Conservation (phyloP, 1,139 yeast species). For the Saccharomycopsis hybrid region DNA sequence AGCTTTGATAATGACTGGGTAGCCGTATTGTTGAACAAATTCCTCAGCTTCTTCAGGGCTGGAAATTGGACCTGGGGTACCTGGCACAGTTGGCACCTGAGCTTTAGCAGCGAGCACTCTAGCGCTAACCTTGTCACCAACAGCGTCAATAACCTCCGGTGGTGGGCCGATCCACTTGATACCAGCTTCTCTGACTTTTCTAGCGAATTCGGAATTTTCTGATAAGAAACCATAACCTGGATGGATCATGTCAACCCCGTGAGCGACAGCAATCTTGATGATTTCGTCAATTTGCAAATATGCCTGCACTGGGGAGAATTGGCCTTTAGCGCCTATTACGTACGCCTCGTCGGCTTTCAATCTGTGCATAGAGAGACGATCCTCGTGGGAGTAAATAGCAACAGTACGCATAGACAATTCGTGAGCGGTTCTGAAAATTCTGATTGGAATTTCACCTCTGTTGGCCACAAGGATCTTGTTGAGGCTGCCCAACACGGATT, state of each 20-base stretch:
- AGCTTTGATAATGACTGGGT: conserved; percentile 95
- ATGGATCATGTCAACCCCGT: conserved; percentile 91
- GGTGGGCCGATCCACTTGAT: conserved; percentile 97
- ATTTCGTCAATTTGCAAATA: conserved; percentile 95
- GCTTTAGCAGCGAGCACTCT: conserved; percentile 77
- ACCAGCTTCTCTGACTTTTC: conserved; percentile 84
- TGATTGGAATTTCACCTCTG: conserved; percentile 89
- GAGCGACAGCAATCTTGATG: conserved; percentile 80
- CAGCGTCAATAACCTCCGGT: conserved; percentile 83
- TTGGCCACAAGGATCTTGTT: conserved; percentile 86
- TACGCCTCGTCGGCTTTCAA: conserved; percentile 90
- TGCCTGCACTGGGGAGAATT: conserved; percentile 93
- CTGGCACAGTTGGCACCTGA: conserved; percentile 92
- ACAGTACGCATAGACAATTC: conserved; percentile 97
- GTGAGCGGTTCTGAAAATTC: conserved; percentile 95
- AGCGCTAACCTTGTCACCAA: conserved; percentile 96
- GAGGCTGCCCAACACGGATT: conserved; percentile 51
- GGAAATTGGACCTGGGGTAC: conserved; percentile 96
- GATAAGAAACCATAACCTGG: conserved; percentile 98
- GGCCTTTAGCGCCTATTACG: conserved; percentile 84
- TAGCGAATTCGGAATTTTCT: conserved; percentile 92
- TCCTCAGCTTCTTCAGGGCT: conserved; percentile 66
- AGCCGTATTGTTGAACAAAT: conserved; percentile 81
- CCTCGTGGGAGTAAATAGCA: conserved; percentile 96
- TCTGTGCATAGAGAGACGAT: conserved; percentile 90